Conservation (phyloP, 1,284 basidiomycete genomes). For the Leccinum fallax region DNA sequence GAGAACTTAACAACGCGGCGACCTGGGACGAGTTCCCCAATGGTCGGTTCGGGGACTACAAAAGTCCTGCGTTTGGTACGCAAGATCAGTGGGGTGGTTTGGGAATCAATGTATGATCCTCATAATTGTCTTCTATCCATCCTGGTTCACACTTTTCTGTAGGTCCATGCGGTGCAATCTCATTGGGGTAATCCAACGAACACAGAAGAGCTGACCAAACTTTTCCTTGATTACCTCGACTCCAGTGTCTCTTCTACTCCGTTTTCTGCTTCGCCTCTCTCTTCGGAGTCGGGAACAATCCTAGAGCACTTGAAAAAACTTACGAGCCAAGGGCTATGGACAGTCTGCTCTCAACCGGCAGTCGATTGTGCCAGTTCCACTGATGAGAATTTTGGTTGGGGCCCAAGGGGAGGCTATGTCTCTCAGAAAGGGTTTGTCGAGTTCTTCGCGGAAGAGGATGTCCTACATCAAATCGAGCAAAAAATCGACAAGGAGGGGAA, state of each 20-base stretch:
- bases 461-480: slow-evolving; percentile 66
- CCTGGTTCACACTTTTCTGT: slow-evolving; percentile 1
- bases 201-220: slow-evolving; percentile 68
- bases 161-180: slow-evolving; percentile 68
- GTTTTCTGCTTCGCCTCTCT: slow-evolving; percentile 87
- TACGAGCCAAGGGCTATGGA: slow-evolving; percentile 86
- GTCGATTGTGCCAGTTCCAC: slow-evolving; percentile 80
- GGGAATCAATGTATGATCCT: slow-evolving; percentile 49
- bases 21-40: slow-evolving; percentile 99
- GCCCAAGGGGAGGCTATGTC: slow-evolving; percentile 88
- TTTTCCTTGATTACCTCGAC: slow-evolving; percentile 84
- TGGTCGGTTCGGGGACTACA: slow-evolving; percentile 97
- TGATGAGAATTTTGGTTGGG: slow-evolving; percentile 88
- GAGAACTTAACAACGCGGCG: slow-evolving; percentile 72
- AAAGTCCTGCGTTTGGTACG: slow-evolving; percentile 93
- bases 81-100: slow-evolving; percentile 74
- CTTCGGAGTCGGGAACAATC: slow-evolving; percentile 84
- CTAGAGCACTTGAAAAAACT: slow-evolving; percentile 78
- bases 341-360: slow-evolving; percentile 95
- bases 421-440: slow-evolving; percentile 99
- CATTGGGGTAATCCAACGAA: slow-evolving; percentile 85
- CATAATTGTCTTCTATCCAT: neutral
- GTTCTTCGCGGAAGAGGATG: slow-evolving; percentile 78
- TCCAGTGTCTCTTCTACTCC: slow-evolving; percentile 76
- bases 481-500: slow-evolving; percentile 56